Evolutionary conservation across 306 rosid genomes (phyloP).

Genomic region (Pyrus communis): DNA sequence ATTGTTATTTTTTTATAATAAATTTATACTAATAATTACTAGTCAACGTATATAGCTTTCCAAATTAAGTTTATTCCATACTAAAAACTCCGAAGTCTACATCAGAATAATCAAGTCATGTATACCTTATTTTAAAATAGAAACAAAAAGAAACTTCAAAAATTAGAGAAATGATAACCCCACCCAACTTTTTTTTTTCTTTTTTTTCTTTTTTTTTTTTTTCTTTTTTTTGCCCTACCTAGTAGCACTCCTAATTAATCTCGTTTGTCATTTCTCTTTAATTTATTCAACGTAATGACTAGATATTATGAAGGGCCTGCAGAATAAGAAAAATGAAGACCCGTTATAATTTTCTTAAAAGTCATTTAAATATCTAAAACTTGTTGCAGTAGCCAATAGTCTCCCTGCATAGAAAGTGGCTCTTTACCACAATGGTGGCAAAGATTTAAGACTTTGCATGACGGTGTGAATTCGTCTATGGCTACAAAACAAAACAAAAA

Average conservation of each 20-base stretch:
- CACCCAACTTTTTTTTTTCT: no score
- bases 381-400: no score
- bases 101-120: background rate
- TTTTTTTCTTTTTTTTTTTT: no score
- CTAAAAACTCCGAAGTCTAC: background rate
- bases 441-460: no score
- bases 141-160: background rate
- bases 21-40: background rate
- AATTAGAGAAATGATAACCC: no score
- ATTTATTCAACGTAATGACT: background rate
- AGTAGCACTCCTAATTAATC: background rate
- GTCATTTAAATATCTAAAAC: background rate
- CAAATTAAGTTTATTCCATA: background rate
- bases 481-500: no score
- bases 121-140: no score
- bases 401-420: background rate
- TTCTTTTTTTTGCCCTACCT: no score
- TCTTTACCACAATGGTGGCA: no score
- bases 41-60: background rate
- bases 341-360: no score
- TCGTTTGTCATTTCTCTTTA: background rate
- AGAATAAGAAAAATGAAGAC: background rate
- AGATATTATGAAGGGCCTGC: accelerated
- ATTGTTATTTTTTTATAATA: background rate
- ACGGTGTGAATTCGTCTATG: no score